Base-by-base conservation (phyloP, 805 yeast genomes). In the Kodamaea sagamina region DNA sequence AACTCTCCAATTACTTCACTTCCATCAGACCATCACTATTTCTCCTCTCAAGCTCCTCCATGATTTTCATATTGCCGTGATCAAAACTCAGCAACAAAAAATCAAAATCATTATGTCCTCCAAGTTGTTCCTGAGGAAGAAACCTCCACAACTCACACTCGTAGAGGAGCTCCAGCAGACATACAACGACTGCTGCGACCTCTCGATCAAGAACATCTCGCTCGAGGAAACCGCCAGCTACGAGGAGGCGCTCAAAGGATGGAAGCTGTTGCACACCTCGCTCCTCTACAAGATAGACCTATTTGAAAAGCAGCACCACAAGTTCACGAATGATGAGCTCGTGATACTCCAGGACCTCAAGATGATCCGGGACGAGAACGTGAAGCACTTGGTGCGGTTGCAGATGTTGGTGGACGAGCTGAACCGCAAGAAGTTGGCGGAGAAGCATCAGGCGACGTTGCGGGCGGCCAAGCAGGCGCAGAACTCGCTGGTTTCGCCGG, bases 191-290 rank as follows among this genome's bases (percentile, higher is more conserved):
- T 71, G 79, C 39, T 84, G 87, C 39, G 78, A 78, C 52, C 71
- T 68, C 46, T 74, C 87, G 3, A 69, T 84, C 40, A 68, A 72
- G 47, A 79, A 82, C 59, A 55, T 81, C 39, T 70, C 79, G 3
- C 57, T 80, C 13, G 89, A 85, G 53, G 84, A 84, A 46, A 65
- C 68, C 13, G 68, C 72, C 25, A 71, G 75, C 15, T 59, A 71
- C 35, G 75, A 71, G 39, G 78, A 75, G 12, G 85, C 89, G 2
- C 62, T 83, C 15, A 78, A 75, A 46, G 90, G 90, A 2, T 84
- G 92, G 90, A 84, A 81, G 50, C 68, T 81, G 2, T 62, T 86
- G n/a, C 87, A 82, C 48, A 79, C 86, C 1, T 74, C 77, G 37
- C 70, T 82, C 2, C 68, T 79, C 37, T 77, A 68, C 55, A 78